Conservation (phyloP, 352 stramenopile species). For the Globisporangium ultimum region DNA sequence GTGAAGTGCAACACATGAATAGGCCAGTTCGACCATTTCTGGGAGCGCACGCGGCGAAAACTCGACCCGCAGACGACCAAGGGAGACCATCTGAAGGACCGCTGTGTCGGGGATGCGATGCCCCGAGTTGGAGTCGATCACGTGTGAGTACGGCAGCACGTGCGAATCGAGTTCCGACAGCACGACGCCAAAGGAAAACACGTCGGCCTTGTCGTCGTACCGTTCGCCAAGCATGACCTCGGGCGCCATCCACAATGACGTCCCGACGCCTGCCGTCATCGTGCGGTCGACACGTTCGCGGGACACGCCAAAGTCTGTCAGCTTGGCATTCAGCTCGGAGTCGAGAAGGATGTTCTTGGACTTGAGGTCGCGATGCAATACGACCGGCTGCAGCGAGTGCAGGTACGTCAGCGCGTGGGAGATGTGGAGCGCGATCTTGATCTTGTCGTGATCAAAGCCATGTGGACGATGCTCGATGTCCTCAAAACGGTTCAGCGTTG, state of each 20-base stretch:
- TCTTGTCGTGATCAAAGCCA: constrained; percentile 43
- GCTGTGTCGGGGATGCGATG: constrained; percentile 23
- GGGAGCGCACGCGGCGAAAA: constrained; percentile 26
- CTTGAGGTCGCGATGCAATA: too few species aligned
- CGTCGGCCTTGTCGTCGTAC: too few species aligned
- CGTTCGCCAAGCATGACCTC: too few species aligned
- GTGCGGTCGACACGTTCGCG: too few species aligned
- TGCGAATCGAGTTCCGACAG: constrained; percentile 40
- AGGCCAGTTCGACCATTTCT: constrained; percentile 24
- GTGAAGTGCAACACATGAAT: constrained; percentile 33
- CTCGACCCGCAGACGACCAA: constrained; percentile 27
- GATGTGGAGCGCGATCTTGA: constrained; percentile 41
- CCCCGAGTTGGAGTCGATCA: constrained; percentile 23
- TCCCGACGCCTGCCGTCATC: too few species aligned
- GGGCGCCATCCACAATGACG: too few species aligned
- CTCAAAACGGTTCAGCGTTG: constrained; percentile 25
- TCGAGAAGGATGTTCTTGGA: too few species aligned
- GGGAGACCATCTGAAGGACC: constrained; percentile 36
- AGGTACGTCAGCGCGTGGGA: constrained; percentile 19
- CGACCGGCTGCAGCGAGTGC: too few species aligned
- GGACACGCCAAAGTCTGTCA: too few species aligned
- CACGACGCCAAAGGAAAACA: too few species aligned
- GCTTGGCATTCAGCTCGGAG: too few species aligned
- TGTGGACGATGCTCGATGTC: constrained; percentile 21
- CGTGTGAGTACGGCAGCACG: constrained; percentile 23